Base-by-base conservation (phyloP, 2,329 filamentous ascomycete species). In the Talaromyces rugulosus region DNA sequence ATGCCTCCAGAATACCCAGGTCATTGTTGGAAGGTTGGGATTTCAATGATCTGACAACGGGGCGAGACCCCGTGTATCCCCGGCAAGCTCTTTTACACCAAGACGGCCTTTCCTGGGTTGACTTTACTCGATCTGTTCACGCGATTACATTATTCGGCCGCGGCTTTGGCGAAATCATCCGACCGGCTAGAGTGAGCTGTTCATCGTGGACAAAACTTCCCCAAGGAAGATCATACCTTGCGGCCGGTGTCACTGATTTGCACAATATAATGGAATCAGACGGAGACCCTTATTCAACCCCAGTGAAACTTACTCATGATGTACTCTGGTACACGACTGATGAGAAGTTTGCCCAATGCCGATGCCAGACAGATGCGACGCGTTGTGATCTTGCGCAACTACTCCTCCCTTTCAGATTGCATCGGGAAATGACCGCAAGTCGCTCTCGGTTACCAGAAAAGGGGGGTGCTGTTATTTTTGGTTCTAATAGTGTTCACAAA, bases 1-100 rank as follows among this genome's bases (percentile, higher is more conserved):
- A 5, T 36, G 18, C 6, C n/a, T 59, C 23, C 63, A 8, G 64
- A 67, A 9, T 63, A 67, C 1, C 54, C 8, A 53, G 54, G 31
- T 52, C 42, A 34, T n/a, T 53, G 11, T 52, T 75, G 8, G 73
- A 74, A 56, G 73, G 74, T 12, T 70, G 64, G 58, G 72, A 75
- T 34, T 70, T 75, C 40, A 65, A 67, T 2, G 67, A 69, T 7
- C 56, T 70, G 3, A 66, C 64, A 14, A 62, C 44, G 5, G 63
- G 68, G 2, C 56, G 64, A 18, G 69, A 70, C 23, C 66, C 65
- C 2, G 56, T 71, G 5, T 65, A 67, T 14, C 68, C 70, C 3
- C 66, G 69, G 3, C 60, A 60, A 1, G 59, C 65, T 4, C 64
- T 56, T 0, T 55, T 71, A 5, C n/a, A 63, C 4, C 34, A 64